phyloP scores from a whole-genome alignment of 2,329 filamentous ascomycete species.

The Samsoniella hepiali region DNA sequence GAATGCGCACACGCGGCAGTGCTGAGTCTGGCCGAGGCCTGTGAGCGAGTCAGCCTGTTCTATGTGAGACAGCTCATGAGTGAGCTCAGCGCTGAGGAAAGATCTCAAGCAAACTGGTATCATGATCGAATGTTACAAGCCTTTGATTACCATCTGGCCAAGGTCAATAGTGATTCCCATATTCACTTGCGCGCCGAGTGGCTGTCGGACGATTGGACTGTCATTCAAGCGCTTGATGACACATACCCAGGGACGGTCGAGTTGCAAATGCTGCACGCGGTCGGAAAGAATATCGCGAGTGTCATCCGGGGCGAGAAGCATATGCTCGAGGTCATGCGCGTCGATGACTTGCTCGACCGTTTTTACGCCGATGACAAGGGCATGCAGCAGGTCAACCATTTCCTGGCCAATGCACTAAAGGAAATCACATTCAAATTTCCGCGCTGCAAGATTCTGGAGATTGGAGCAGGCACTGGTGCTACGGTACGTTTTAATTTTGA shows the following conservation, averaged over 20 bases:
- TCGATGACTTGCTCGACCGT: conserved; percentile 20
- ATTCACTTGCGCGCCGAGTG: not conserved
- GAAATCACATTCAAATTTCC: conserved; percentile 20
- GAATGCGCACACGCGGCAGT: not conserved
- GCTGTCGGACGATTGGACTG: not conserved
- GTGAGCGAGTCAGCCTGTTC: not conserved
- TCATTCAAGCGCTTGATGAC: not conserved
- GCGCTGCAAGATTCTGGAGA: conserved; percentile 16
- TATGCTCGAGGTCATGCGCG: conserved; percentile 20
- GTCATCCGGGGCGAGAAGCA: conserved; percentile 19
- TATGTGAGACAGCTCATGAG: not conserved
- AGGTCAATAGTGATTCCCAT: not conserved
- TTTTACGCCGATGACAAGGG: conserved; percentile 21
- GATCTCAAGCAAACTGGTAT: not conserved
- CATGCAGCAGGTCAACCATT: conserved; percentile 16
- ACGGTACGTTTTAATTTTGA: not conserved
- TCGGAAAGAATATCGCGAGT: conserved; percentile 18
- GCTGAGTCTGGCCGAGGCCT: not conserved
- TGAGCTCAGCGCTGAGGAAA: not conserved
- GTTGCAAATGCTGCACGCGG: conserved; percentile 19
- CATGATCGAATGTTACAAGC: not conserved
- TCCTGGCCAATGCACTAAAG: conserved; percentile 17
- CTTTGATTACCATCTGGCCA: not conserved
- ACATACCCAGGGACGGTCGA: conserved; percentile 18
- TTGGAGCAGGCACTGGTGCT: conserved; percentile 18